Conservation (phyloP, 2,329 filamentous ascomycete genomes). For the Myriangium duriaei region DNA sequence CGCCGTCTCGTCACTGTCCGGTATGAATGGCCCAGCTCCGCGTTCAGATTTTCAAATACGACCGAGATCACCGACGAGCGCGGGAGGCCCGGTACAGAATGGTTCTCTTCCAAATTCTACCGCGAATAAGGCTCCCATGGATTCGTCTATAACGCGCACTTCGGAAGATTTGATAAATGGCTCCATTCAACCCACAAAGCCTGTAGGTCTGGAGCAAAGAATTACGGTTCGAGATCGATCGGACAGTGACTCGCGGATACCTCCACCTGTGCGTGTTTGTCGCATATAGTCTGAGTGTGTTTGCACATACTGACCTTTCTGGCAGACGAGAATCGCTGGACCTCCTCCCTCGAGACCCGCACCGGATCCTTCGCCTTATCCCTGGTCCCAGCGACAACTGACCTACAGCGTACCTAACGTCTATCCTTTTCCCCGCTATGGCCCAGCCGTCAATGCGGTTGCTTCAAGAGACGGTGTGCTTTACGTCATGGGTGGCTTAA, state of each 20-base stretch:
- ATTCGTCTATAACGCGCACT: slow-evolving; percentile 8
- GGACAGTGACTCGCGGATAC: slow-evolving; percentile 44
- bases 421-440: slow-evolving; percentile 91
- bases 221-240: slow-evolving; percentile 42
- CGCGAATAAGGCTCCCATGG: background rate
- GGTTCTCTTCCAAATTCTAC: slow-evolving; percentile 1
- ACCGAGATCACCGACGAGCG: slow-evolving; percentile 5
- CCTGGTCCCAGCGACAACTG: slow-evolving; percentile 84
- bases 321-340: slow-evolving; percentile 2
- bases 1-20: slow-evolving; percentile 27
- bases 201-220: slow-evolving; percentile 53
- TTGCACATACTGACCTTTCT: slow-evolving; percentile 8
- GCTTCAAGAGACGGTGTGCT: slow-evolving; percentile 95
- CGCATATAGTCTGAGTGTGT: slow-evolving; percentile 1
- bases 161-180: slow-evolving; percentile 9
- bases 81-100: slow-evolving; percentile 8
- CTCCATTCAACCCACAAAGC: slow-evolving; percentile 10
- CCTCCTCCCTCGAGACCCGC: slow-evolving; percentile 22
- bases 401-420: slow-evolving; percentile 72
- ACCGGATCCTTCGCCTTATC: slow-evolving; percentile 73
- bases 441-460: slow-evolving; percentile 82
- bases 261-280: slow-evolving; percentile 30
- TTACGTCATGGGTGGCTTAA: slow-evolving; percentile 93
- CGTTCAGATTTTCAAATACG: slow-evolving; percentile 7
- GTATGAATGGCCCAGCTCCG: slow-evolving; percentile 32